Base-by-base conservation (phyloP, 1,139 yeast genomes). In the Yamadazyma songkhlaensis region DNA sequence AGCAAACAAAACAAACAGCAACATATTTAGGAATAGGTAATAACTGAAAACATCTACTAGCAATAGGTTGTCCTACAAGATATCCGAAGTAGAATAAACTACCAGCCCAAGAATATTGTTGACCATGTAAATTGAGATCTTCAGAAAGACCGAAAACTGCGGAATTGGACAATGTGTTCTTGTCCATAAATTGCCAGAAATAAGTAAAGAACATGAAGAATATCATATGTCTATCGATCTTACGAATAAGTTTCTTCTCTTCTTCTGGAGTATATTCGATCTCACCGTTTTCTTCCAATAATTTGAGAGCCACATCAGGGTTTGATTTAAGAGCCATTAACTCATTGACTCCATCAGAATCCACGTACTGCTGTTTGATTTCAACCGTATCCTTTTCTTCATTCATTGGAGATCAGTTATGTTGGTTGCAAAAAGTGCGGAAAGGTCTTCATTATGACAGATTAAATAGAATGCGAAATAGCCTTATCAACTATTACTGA, bases 171-270 rank as follows among this genome's bases (percentile, higher is more conserved):
- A 67, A 74, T 9, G 84, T 60, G 9, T 65, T 56, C 50, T 81
- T 81, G 52, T 81, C 87, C 77, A 81, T 76, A 42, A 69, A 77
- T 55, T 80, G 86, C 27, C 68, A 57, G 7, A 78, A 67, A 53
- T 78, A 77, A 13, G 78, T 53, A 11, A 74, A 42, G 48, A 79
- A 70, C 62, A 79, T 62, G 34, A 79, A 41, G 0, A 84, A 79
- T 47, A 77, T 59, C 42, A 81, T 50, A 45, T 59, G 70, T 9
- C 69, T 30, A 50, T 80, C 85, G 29, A 77, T 74, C 49, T 79
- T 81, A 38, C 74, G 10, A 12, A 42, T 53, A 12, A 28, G 20
- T 8, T 28, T 28, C 15, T 13, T 28, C 7, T 11, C 51, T 25
- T 20, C 35, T 41, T 31, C 31, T 38, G 37, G 42, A 32, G 48